These are phyloP conservation scores for Lantana camara DNA, from an alignment of 257 asterid species.

Conservation along the genomic window DNA sequence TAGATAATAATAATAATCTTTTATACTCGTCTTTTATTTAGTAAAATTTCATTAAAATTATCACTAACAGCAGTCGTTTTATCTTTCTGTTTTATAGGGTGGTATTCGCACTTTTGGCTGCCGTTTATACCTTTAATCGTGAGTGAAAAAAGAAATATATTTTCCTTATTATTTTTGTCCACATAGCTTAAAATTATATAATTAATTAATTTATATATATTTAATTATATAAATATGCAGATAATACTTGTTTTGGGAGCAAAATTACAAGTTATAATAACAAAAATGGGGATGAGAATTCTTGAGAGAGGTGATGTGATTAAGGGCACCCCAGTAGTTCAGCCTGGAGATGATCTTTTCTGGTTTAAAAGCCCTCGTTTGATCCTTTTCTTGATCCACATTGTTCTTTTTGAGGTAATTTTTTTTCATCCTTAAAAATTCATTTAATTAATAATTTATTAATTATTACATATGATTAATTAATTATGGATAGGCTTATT, in stretches of 20 bases:
- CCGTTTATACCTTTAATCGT: constrained; percentile 84
- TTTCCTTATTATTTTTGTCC: not conserved
- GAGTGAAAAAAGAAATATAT: constrained; percentile 29
- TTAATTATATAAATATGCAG: constrained; percentile 32
- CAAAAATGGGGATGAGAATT: constrained; percentile 88
- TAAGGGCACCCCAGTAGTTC: constrained; percentile 76
- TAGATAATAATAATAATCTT: no score
- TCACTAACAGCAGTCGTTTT: not conserved
- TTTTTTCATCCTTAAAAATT: not conserved
- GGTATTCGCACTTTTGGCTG: constrained; percentile 83
- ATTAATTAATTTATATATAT: not conserved
- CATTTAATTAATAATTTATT: not conserved
- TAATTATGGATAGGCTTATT: no score
- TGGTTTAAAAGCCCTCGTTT: constrained; percentile 78
- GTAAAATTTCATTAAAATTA: no score
- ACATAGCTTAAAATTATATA: no score
- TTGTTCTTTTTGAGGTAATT: constrained; percentile 74
- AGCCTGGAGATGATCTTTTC: constrained; percentile 76
- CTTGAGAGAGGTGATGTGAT: constrained; percentile 83
- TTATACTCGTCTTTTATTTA: no score
- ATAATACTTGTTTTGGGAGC: constrained; percentile 75
- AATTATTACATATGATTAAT: not conserved
- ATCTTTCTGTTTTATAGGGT: constrained; percentile 54
- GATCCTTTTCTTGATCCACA: constrained; percentile 71
- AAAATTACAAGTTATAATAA: constrained; percentile 79